Base-by-base conservation (phyloP, 768 basidiomycete genomes). In the Leccinum imitatum region DNA sequence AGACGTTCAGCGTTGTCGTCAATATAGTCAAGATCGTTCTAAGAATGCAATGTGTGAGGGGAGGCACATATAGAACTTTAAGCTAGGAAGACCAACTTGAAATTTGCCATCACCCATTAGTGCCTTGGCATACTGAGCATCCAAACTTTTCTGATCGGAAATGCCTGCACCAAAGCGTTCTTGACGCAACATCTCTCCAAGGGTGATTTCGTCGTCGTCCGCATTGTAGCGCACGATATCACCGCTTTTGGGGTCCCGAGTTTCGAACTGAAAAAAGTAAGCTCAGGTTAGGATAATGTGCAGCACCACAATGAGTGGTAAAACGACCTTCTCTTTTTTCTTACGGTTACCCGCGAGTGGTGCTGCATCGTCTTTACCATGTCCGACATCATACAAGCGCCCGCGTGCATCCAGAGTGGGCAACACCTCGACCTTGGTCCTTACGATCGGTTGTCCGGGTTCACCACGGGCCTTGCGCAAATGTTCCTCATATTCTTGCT, bases 1-100 rank as follows among this genome's bases (percentile, higher is more conserved):
- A 98, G 81, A 65, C 87, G 89, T 68, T 96, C 96, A 1, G 94
- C 95, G 71, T 98, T 96, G 63, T 98, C 97, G 65, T 99, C 97
- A 63, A 97, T 89, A 66, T 98, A 98, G 50, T 98, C 97, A 33
- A 95, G 77, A 67, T 95, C 85, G 64, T 90, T 89, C 90, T 94
- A 57, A 10, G 46, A 58, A 46, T 14, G 23, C 14, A 19, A 56
- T 60, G 27, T 44, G 21, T 23, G 21, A 53, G 10, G 21, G 25
- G 1, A 8, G 47, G 35, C 13, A 4, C 33, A 33, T 5, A 30
- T 46, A 2, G 9, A n/a, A 10, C n/a, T 4, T 44, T n/a, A n/a
- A 4, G 14, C 17, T 21, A 14, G 39, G 6, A 54, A 8, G 21
- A 62, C 80, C 50, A 64, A 92, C 93, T 78, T 92, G 76, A 70